phyloP scores from a whole-genome alignment of 371 early-diverging fungal genomes.

The Blakeslea trispora region DNA sequence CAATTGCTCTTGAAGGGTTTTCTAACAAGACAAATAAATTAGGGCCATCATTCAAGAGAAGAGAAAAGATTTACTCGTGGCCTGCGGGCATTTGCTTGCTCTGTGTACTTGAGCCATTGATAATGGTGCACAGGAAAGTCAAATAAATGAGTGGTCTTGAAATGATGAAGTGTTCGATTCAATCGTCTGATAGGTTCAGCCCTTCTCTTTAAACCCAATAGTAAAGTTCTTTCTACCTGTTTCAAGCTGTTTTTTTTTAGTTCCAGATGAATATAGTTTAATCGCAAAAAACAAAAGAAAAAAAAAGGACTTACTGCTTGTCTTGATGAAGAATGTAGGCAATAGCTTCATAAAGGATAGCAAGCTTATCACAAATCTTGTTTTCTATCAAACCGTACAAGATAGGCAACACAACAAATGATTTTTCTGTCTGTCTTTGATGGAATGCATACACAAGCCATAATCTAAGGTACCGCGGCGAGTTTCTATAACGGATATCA shows the following conservation, averaged over 20 bases:
- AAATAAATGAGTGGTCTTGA: not conserved
- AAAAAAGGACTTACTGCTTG: constrained; percentile 10
- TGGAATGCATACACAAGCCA: constrained; percentile 36
- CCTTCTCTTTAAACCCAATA: constrained; percentile 21
- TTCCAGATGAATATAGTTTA: not conserved
- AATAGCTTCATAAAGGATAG: constrained; percentile 30
- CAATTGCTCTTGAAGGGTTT: constrained; percentile 5
- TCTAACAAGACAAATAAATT: not conserved
- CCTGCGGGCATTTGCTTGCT: not conserved
- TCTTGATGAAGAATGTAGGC: constrained; percentile 20
- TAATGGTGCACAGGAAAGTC: constrained; percentile 5
- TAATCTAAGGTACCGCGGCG: constrained; percentile 30
- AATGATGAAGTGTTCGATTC: constrained; percentile 7
- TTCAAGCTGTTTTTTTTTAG: constrained; percentile 4
- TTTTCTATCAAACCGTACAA: constrained; percentile 25
- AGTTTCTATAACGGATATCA: constrained; percentile 17
- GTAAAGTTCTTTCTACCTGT: constrained; percentile 21
- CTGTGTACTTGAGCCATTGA: not conserved
- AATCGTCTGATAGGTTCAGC: constrained; percentile 28
- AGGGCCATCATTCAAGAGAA: not conserved
- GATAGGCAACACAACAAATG: constrained; percentile 17
- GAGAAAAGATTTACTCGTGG: no score
- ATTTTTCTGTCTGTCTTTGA: constrained; percentile 11
- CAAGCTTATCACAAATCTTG: constrained; percentile 33
- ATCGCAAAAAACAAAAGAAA: no score